Conservation (phyloP, 139 green algal species). For the Dunaliella primolecta region DNA sequence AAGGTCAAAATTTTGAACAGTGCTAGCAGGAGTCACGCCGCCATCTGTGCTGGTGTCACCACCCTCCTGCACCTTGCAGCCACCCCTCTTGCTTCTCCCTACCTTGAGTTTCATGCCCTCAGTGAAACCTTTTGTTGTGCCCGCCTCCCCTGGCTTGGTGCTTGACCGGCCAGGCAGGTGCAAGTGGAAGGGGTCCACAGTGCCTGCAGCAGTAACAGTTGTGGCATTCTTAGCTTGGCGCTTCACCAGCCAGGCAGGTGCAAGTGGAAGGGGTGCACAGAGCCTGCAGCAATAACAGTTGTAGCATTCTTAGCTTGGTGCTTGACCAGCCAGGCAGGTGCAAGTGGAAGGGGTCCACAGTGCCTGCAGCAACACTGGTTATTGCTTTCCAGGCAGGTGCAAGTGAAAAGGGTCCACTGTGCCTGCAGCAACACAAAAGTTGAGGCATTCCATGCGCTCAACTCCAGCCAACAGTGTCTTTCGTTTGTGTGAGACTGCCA, state of each 20-base stretch:
- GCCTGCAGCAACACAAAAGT: neutral
- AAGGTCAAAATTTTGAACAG: neutral
- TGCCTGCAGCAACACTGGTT: conserved; percentile 35
- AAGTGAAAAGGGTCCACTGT: conserved; percentile 88
- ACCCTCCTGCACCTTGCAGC: neutral
- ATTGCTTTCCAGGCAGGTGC: neutral
- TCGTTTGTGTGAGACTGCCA: too few species aligned
- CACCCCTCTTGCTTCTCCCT: neutral
- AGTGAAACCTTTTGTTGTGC: neutral
- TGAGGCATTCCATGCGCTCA: too few species aligned
- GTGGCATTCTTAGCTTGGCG: neutral
- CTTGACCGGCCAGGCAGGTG: neutral
- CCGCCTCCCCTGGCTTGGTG: neutral
- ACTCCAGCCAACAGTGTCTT: too few species aligned
- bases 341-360: conserved; percentile 85
- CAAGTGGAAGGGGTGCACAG: conserved; percentile 85
- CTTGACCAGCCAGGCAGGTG: neutral
- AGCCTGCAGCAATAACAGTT: conserved; percentile 34
- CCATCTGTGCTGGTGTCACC: neutral
- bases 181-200: conserved; percentile 85
- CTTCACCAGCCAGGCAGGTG: neutral
- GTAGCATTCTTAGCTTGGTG: neutral
- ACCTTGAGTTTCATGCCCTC: conserved; percentile 25
- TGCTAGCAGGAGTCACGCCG: neutral
- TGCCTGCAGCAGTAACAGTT: conserved; percentile 34